Base-by-base conservation (phyloP, 805 yeast species). In the Saturnispora silvae region DNA sequence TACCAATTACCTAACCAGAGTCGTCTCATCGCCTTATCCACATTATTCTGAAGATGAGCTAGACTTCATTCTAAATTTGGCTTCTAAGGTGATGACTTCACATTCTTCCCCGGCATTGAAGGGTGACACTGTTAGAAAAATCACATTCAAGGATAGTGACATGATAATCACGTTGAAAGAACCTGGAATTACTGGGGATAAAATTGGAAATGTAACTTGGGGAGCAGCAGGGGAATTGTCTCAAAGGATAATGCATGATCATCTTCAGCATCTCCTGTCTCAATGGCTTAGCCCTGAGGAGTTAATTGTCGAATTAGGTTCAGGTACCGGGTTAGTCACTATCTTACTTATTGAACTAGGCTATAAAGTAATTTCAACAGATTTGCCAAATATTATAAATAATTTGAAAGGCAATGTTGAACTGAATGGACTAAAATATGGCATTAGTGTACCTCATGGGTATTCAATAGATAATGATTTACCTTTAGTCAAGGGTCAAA, bases 261-360 rank as follows among this genome's bases (percentile, higher is more conserved):
- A 42, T 2, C 19, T 33, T 4, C 19, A 20, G 8, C 25, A 36
- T 2, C 5, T 20, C 13, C 19, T 15, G 16, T 29, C 31, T 11
- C 16, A 28, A 8, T 26, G 37, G 32, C 16, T 29, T 1, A 23
- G 23, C 18, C 5, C 16, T 2, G 30, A 30, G 13, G 57, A 52
- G 28, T 68, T 54, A 4, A 49, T 77, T 0, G 53, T 82, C 20
- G 98, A 89, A 50, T 60, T 92, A n/a, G 98, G 98, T 0, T 68
- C 97, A 0, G 98, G 98, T 0, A 92, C 98, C 0, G 98, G 98
- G 0, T 63, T 89, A 13, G 80, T 78, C 3, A 96, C 97, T 0
- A 80, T 92, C 25, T 66, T 77, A 0, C 66, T 82, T 39, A 72
- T 70, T 1, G 40, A 64, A 7, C 48, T 78, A 5, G 85, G 85